phyloP scores from a whole-genome alignment of 257 asterid genomes.

The Solanum acaule region DNA sequence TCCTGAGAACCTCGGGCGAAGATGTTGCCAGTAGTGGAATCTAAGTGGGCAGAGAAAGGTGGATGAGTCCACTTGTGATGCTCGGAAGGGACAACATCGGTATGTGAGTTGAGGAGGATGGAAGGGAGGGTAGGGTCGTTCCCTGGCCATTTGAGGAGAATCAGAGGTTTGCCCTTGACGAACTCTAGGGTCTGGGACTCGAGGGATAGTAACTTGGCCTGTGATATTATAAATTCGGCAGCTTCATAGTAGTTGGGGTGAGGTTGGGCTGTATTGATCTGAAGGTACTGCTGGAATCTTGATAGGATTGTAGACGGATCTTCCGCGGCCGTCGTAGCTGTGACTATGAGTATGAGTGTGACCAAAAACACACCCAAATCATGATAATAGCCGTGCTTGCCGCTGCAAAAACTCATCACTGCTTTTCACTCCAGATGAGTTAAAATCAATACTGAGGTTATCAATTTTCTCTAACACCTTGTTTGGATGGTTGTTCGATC shows the following conservation, averaged over 20 bases:
- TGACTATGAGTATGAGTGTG: not conserved
- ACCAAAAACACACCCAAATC: not conserved
- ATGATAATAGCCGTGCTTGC: not conserved
- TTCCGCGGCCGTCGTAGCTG: not conserved
- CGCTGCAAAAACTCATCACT: not conserved
- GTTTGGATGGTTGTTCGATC: not conserved
- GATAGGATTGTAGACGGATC: conserved; percentile 40
- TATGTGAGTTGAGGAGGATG: conserved; percentile 88
- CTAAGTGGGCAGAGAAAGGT: conserved; percentile 71
- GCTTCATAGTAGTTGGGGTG: conserved; percentile 63
- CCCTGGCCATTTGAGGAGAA: conserved; percentile 80
- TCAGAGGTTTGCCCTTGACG: conserved; percentile 57
- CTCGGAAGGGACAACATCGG: conserved; percentile 93
- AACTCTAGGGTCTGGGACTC: conserved; percentile 49
- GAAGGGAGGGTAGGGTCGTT: conserved; percentile 59
- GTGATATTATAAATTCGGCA: conserved; percentile 48
- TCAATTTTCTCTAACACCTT: not conserved
- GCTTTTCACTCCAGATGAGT: not conserved
- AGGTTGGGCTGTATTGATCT: conserved; percentile 83
- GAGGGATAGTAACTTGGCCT: conserved; percentile 61
- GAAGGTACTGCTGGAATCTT: conserved; percentile 81
- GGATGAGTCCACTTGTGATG: conserved; percentile 70
- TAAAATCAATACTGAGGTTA: not conserved
- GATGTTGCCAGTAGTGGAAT: conserved; percentile 56
- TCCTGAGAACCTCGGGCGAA: conserved; percentile 97